These are phyloP conservation scores for Suhomyces wounanorum DNA, from an alignment of 1,139 yeast species.

Conservation along the genomic window DNA sequence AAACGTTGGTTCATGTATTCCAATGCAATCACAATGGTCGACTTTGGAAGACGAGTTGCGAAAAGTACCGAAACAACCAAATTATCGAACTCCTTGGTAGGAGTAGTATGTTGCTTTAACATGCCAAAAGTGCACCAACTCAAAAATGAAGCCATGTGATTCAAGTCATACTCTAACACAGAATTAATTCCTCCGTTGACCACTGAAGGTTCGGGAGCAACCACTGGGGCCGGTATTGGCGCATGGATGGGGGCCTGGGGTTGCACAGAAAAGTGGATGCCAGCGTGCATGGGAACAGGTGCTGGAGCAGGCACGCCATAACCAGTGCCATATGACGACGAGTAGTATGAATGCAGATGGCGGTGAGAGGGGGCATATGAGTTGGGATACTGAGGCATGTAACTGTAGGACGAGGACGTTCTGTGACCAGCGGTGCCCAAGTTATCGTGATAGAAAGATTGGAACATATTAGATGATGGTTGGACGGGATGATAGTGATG, in stretches of 20 bases:
- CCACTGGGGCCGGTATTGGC: conserved; percentile 9
- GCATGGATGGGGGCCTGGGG: conserved; percentile 6
- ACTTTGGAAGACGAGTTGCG: conserved; percentile 87
- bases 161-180: conserved; percentile 75
- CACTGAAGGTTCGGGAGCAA: conserved; percentile 22
- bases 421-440: conserved; percentile 46
- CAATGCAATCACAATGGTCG: conserved; percentile 76
- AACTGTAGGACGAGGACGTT: conserved; percentile 32
- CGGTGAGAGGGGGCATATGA: conserved; percentile 11
- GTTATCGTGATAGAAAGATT: conserved; percentile 26
- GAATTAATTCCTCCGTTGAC: conserved; percentile 75
- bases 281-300: neutral
- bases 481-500: neutral
- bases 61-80: conserved; percentile 69
- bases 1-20: conserved; percentile 65
- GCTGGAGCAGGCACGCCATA: conserved; percentile 18
- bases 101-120: conserved; percentile 51
- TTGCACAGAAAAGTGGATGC: neutral
- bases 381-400: conserved; percentile 22
- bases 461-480: conserved; percentile 17
- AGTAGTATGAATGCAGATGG: conserved; percentile 18
- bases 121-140: conserved; percentile 67
- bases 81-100: conserved; percentile 57
- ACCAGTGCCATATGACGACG: conserved; percentile 12
- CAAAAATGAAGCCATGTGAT: conserved; percentile 74